phyloP scores from a whole-genome alignment of 2,329 filamentous ascomycete species.

The Phialophora expanda region DNA sequence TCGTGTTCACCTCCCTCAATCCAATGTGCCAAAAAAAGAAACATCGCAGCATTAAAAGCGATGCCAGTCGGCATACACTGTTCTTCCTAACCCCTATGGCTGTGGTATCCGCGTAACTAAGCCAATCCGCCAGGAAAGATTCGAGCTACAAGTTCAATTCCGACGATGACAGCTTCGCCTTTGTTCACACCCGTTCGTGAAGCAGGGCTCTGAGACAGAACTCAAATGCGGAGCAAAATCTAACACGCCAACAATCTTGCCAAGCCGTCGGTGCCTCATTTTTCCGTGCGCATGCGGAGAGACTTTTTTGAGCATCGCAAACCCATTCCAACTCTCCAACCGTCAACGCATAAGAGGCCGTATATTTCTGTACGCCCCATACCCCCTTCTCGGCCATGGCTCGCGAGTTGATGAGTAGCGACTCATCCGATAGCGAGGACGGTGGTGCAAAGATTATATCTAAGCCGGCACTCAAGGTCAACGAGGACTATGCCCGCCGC shows the following conservation, averaged over 20 bases:
- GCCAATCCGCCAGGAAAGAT: not conserved
- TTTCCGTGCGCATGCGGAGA: slow-evolving; percentile 17
- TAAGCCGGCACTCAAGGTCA: slow-evolving; percentile 71
- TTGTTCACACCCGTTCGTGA: not conserved
- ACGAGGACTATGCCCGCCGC: slow-evolving; percentile 83
- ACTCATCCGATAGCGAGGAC: slow-evolving; percentile 49
- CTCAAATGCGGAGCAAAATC: not conserved
- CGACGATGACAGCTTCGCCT: not conserved
- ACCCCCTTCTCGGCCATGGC: slow-evolving; percentile 25
- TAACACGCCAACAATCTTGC: not conserved
- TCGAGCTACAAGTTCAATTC: not conserved
- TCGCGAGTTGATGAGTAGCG: slow-evolving; percentile 45
- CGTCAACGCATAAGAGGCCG: not conserved
- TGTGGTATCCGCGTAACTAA: not conserved
- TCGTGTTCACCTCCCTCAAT: not conserved
- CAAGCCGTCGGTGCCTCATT: slow-evolving; percentile 3
- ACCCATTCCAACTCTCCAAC: not conserved
- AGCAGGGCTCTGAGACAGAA: not conserved
- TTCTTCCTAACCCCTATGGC: not conserved
- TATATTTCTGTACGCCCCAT: not conserved
- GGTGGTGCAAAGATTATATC: slow-evolving; percentile 46
- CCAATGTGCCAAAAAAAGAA: not conserved
- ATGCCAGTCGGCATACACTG: not conserved
- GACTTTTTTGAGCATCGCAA: slow-evolving; percentile 6
- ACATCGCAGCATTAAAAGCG: not conserved